Evolutionary conservation across 768 basidiomycete genomes (phyloP), one percentile per base, ranked within the genome.

Genomic region (Leccinellum luteum): DNA sequence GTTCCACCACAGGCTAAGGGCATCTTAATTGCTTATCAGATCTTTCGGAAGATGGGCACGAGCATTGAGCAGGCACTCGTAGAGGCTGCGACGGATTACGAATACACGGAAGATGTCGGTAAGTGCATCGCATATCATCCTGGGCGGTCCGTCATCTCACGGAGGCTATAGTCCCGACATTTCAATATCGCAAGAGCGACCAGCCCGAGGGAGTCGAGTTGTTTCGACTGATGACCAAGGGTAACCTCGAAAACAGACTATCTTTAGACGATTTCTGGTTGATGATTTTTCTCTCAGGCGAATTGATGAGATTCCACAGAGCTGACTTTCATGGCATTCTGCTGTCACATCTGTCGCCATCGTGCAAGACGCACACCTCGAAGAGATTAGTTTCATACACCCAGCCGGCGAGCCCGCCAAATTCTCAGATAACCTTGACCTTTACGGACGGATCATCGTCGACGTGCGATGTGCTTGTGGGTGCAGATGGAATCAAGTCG

Each of bases 401-500:
- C 4, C 83, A 85, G 59, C 72, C 53, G 14, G 67, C 60, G 5
- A 80, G 80, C 60, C 68, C 52, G 7, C 28, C 4, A 21, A 55
- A 27, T 30, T 58, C 60, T 8, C 60, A 56, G 1, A 77, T 86
- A 60, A 75, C 70, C 27, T 71, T 90, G 56, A 64, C 74, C 21
- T 90, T 90, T 65, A 74, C 81, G 59, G 89, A 90, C 62, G 86
- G 85, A 38, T 75, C 84, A 10, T 77, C 73, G 12, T 75, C 83
- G 4, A 74, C 76, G 27, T 89, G 85, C 64, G 87, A 90, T 65
- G 66, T 89, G 13, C 80, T 90, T 27, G 70, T 89, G 52, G 87
- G 86, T 38, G 86, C 85, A 17, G 87, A 89, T 60, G 86, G 86
- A 5, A 58, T 88, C 57, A 83, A 82, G 70, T 87, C 85, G 28